Percentiles rank a stretch among this genome's conserved stretches.
These are phyloP conservation scores for Hirschioporus abietinus DNA, from an alignment of 768 basidiomycete genomes.

Conservation along the genomic window DNA sequence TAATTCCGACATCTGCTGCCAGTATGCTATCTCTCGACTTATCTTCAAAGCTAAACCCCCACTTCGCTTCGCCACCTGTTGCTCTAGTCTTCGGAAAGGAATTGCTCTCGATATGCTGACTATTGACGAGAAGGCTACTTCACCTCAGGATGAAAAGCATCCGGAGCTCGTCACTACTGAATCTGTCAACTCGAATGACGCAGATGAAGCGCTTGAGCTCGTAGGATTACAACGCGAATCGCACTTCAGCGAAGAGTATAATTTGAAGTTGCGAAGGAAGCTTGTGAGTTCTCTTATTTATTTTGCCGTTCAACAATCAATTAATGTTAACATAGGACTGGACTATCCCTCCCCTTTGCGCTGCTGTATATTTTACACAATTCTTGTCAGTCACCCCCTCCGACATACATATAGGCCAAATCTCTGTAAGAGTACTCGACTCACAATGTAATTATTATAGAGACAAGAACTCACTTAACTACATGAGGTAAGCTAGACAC, in stretches of 20 bases:
- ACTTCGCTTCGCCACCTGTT: neutral
- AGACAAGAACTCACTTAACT: constrained; percentile 66
- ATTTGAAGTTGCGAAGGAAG: constrained; percentile 50
- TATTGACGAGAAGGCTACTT: neutral
- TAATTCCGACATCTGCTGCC: neutral
- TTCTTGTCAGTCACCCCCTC: constrained; percentile 37
- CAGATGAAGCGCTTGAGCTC: constrained; percentile 57
- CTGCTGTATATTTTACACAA: constrained; percentile 65
- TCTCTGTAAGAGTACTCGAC: neutral
- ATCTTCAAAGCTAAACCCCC: neutral
- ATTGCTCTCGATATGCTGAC: neutral
- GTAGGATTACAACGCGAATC: constrained; percentile 46
- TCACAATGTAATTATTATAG: constrained; percentile 23
- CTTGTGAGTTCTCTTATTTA: constrained; percentile 33
- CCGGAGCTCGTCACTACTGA: neutral
- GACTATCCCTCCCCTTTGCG: constrained; percentile 49
- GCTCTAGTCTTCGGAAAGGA: too few species aligned
- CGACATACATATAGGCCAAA: neutral
- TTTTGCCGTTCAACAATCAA: neutral
- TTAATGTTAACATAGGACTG: constrained; percentile 31
- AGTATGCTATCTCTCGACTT: neutral
- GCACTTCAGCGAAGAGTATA: constrained; percentile 58
- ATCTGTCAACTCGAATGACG: constrained; percentile 28
- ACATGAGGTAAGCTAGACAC: constrained; percentile 32
- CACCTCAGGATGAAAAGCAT: neutral